These are phyloP conservation scores for Xylaria bambusicola DNA, from an alignment of 495 filamentous ascomycete species.

Conservation along the genomic window DNA sequence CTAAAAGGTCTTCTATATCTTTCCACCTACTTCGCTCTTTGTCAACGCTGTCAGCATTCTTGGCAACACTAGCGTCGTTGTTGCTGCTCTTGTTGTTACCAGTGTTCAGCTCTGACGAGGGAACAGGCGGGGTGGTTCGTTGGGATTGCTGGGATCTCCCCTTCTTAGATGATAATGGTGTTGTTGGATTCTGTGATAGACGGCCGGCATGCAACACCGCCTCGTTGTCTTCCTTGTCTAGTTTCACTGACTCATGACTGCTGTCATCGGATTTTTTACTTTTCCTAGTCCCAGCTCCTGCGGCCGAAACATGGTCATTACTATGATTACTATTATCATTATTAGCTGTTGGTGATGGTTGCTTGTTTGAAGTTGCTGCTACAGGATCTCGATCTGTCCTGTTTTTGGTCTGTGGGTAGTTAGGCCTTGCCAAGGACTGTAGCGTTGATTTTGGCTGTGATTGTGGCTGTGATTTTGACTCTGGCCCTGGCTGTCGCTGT, in stretches of 20 bases:
- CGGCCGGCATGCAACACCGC: background rate
- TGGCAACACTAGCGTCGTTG: background rate
- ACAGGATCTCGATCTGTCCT: constrained; percentile 14
- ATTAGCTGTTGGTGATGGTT: background rate
- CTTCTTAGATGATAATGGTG: background rate
- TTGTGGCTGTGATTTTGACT: constrained; percentile 1
- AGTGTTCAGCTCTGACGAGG: background rate
- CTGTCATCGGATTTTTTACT: background rate
- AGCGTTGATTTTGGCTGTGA: constrained; percentile 17
- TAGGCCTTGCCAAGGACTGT: constrained; percentile 32
- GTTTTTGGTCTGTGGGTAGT: constrained; percentile 11
- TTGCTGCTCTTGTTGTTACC: background rate
- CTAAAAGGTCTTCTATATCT: background rate
- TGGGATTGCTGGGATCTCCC: background rate
- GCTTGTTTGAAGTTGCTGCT: background rate
- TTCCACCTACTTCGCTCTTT: background rate
- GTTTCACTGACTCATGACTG: constrained; percentile 1
- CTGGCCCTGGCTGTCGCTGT: background rate
- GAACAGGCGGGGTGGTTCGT: constrained; percentile 4
- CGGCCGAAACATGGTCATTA: background rate
- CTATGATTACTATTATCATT: background rate
- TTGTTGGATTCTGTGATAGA: background rate
- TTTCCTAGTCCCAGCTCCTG: too few species aligned
- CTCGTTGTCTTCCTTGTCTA: background rate
- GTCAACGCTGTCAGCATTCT: background rate